A percentile compares a stretch with the other conserved stretches of the same genome.
These are phyloP conservation scores for Paramecium sonneborni DNA, from an alignment of 73 alveolate species.

Conservation along the genomic window DNA sequence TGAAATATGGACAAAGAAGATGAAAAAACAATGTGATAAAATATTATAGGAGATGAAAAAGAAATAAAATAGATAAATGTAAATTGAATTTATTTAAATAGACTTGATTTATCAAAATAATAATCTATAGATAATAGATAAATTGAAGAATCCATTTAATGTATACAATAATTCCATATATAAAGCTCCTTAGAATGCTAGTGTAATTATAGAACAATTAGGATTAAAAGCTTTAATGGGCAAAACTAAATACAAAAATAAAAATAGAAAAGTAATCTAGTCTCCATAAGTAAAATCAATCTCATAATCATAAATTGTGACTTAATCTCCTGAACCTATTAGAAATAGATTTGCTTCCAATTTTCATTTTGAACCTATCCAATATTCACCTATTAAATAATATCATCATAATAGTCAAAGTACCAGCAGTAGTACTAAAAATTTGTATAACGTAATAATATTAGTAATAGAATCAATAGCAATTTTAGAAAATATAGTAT, in stretches of 20 bases:
- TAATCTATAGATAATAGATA: not conserved
- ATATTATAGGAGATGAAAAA: slow-evolving; percentile 1
- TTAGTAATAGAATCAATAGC: not conserved
- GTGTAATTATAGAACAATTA: not conserved
- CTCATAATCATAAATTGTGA: not conserved
- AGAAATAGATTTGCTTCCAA: not conserved
- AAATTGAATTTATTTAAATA: not conserved
- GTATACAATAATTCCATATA: not conserved
- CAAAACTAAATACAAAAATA: not conserved
- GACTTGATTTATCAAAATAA: not conserved
- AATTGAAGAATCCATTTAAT: not conserved
- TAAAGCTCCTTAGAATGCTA: not conserved
- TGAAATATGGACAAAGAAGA: slow-evolving; percentile 41
- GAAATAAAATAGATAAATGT: slow-evolving; percentile 5
- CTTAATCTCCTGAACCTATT: not conserved
- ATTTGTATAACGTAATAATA: slow-evolving; percentile 2
- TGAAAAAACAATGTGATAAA: slow-evolving; percentile 30
- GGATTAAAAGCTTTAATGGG: slow-evolving; percentile 7
- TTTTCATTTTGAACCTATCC: not conserved
- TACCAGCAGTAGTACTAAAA: slow-evolving; percentile 23
- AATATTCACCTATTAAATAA: not conserved
- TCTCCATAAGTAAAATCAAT: not conserved
- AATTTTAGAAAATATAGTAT: slow-evolving; percentile 3
- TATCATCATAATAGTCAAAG: not conserved
- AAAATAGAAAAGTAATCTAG: not conserved